Conservation (phyloP, 495 filamentous ascomycete genomes). For the Trichocladium antarcticum region DNA sequence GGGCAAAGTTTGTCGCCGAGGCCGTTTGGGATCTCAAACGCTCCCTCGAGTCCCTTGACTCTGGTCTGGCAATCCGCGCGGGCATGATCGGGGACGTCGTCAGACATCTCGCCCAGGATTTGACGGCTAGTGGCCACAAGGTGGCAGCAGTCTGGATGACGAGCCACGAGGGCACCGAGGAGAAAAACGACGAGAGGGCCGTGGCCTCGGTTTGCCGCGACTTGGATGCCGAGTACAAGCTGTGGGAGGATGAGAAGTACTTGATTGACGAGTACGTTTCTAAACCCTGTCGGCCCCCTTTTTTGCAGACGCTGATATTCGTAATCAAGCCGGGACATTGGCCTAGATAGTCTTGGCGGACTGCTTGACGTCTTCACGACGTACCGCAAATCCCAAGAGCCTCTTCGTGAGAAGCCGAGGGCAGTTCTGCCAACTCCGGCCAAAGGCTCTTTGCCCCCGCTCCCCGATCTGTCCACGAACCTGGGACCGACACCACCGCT, state of each 20-base stretch:
- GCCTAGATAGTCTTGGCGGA: conserved; percentile 36
- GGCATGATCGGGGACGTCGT: conserved; percentile 46
- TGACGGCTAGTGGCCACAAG: conserved; percentile 29
- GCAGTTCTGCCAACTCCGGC: conserved; percentile 34
- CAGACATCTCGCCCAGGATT: conserved; percentile 38
- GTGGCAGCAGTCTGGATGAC: conserved; percentile 60
- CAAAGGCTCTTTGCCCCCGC: conserved; percentile 39
- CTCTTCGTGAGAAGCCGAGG: conserved; percentile 49
- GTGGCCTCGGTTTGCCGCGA: conserved; percentile 38
- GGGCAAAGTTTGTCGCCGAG: conserved; percentile 56
- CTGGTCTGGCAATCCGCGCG: conserved; percentile 51
- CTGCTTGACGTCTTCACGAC: conserved; percentile 59
- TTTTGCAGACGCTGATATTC: too few relatives aligned
- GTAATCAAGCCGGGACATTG: conserved; percentile 41
- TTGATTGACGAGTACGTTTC: conserved; percentile 56
- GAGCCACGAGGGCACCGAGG: conserved; percentile 51
- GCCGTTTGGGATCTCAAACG: conserved; percentile 56
- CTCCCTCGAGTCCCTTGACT: conserved; percentile 42
- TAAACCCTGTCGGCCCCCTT: conserved; percentile 16
- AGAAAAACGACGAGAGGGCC: conserved; percentile 47
- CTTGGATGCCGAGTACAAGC: conserved; percentile 43
- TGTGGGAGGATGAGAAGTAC: conserved; percentile 62
- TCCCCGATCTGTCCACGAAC: conserved; percentile 35
- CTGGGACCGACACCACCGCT: conserved; percentile 50
- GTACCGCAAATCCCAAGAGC: conserved; percentile 56